These are phyloP conservation scores for Penicillium sp. DNA, from an alignment of 2,329 filamentous ascomycete genomes.

Conservation along the genomic window DNA sequence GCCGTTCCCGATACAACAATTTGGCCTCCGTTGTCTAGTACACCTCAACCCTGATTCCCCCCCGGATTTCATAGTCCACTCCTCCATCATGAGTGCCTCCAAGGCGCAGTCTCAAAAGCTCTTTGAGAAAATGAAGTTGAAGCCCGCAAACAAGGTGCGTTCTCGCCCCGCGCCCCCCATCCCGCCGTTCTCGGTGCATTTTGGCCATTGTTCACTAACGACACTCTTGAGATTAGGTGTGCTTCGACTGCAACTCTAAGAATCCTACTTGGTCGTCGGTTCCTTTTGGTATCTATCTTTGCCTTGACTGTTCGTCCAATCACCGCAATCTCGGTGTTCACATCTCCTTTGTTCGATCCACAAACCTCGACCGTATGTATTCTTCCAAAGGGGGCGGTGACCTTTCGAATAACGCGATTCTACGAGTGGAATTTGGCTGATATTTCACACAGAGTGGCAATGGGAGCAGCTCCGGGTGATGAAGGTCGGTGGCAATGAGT, in stretches of 20 bases:
- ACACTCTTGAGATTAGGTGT: constrained; percentile 63
- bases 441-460: constrained; percentile 73
- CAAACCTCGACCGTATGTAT: constrained; percentile 91
- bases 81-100: constrained; percentile 64
- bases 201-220: constrained; percentile 18
- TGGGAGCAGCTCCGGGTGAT: constrained; percentile 97
- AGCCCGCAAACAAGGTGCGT: constrained; percentile 88
- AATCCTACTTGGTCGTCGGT: constrained; percentile 99
- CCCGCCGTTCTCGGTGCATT: constrained; percentile 11
- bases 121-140: constrained; percentile 95
- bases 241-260: constrained; percentile 97
- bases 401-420: not conserved
- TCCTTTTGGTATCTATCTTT: constrained; percentile 95
- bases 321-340: constrained; percentile 97
- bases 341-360: constrained; percentile 98
- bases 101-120: constrained; percentile 96
- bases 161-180: constrained; percentile 26
- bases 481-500: constrained; percentile 98
- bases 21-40: constrained; percentile 21
- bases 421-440: constrained; percentile 21
- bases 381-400: constrained; percentile 8
- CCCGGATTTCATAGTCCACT: constrained; percentile 4
- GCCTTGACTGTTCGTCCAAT: constrained; percentile 94
- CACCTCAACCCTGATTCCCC: constrained; percentile 13
- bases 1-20: constrained; percentile 28